phyloP scores from a whole-genome alignment of 1,139 yeast genomes.

The Pichia sp. region DNA sequence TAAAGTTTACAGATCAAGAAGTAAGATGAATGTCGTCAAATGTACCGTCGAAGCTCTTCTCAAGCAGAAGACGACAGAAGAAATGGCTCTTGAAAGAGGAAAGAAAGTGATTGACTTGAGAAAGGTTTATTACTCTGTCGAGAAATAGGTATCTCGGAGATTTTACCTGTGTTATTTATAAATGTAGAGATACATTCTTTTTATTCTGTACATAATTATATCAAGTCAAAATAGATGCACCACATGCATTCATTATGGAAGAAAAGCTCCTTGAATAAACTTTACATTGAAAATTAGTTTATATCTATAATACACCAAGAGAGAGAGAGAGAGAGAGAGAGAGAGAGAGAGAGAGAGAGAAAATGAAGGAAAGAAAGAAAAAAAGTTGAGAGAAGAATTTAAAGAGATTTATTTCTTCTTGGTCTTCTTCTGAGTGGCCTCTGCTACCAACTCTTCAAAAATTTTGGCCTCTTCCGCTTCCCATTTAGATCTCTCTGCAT shows the following conservation, averaged over 20 bases:
- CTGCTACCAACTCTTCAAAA: slow-evolving; percentile 89
- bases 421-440: slow-evolving; percentile 77
- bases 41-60: slow-evolving; percentile 82
- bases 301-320: neutral
- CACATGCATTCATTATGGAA: neutral
- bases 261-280: too few species aligned
- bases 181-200: neutral
- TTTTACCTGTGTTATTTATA: neutral
- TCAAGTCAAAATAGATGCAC: neutral
- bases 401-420: slow-evolving; percentile 41
- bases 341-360: neutral
- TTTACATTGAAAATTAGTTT: neutral
- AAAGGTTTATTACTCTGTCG: slow-evolving; percentile 71
- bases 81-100: slow-evolving; percentile 88
- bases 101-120: slow-evolving; percentile 92
- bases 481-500: slow-evolving; percentile 66
- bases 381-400: too few species aligned
- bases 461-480: slow-evolving; percentile 91
- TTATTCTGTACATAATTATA: slow-evolving; percentile 15
- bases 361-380: neutral
- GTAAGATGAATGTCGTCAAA: slow-evolving; percentile 91
- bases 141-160: slow-evolving; percentile 11
- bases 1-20: slow-evolving; percentile 86
- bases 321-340: neutral
- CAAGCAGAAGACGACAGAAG: slow-evolving; percentile 77